Base-by-base conservation (phyloP, 176 grass and related monocot genomes). In the Alloteropsis semialata region DNA sequence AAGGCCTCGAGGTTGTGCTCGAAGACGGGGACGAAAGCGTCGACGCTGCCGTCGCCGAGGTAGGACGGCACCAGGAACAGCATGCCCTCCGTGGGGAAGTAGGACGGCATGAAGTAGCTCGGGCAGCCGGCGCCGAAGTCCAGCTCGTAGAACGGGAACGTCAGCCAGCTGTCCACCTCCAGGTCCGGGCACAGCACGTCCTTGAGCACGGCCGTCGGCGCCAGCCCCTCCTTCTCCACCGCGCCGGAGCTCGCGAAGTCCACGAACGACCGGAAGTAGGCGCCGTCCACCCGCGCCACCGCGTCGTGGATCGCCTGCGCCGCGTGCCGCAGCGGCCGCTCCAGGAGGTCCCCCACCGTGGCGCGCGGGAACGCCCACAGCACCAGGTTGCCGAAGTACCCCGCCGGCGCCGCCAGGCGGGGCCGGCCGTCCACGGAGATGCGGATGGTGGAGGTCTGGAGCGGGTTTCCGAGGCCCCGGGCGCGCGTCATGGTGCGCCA, bases 121-220 rank as follows among this genome's bases (percentile, higher is more conserved):
- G 91, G 94, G 87, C 54, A 54, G 7, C 94, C 94, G 0, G 62
- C 72, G 15, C 94, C 94, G 27, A 97, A 97, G 84, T 97, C 87
- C 51, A 97, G 81, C 81, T 86, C 87, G 61, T 84, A 85, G 81
- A 97, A 91, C 22, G 94, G 94, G 76, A 97, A 97, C 16, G 84
- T 85, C 5, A 92, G 69, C 94, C 94, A 97, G 77, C 89, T 94
- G 25, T 97, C 85, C 39, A 97, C 94, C 84, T 92, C 89, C 3
- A 90, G 39, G 91, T 97, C 36, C 6, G 94, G 94, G 69, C 91
- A 89, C 6, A 88, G 38, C 70, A 84, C 89, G 77, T 70, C 73
- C 82, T 84, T 87, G 62, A 69, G 51, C 13, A 90, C 76, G 0
- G 92, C 87, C 28, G 66, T 89, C 1, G 58, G 53, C 3, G 60